Evolutionary conservation across 176 grass and related monocot species (phyloP).

Genomic region (Elymus sibiricus): DNA sequence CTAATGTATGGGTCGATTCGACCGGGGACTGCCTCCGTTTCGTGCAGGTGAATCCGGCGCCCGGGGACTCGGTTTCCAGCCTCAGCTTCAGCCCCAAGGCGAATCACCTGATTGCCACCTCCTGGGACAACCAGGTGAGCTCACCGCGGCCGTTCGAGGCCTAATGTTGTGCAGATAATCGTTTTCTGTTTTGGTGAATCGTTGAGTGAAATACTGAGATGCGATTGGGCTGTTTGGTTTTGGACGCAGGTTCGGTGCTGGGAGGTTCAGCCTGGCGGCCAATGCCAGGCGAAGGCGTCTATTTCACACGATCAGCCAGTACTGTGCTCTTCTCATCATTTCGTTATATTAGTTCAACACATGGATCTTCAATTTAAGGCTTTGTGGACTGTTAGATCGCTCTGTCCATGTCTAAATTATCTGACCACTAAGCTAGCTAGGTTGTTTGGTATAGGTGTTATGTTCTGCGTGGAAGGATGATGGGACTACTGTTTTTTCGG

Average conservation of each 20-base stretch:
- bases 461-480: slow-evolving; percentile 95
- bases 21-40: background rate
- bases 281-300: slow-evolving; percentile 71
- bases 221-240: slow-evolving; percentile 4
- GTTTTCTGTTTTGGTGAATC: background rate
- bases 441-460: slow-evolving; percentile 49
- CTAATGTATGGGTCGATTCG: slow-evolving; percentile 10
- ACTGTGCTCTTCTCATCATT: background rate
- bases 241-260: slow-evolving; percentile 69
- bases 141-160: background rate
- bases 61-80: slow-evolving; percentile 65
- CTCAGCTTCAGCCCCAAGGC: slow-evolving; percentile 83
- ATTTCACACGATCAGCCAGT: slow-evolving; percentile 76
- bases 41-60: slow-evolving; percentile 30
- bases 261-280: slow-evolving; percentile 61
- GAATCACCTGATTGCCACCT: slow-evolving; percentile 74
- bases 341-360: background rate
- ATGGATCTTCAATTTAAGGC: background rate
- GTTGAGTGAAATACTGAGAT: background rate
- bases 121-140: slow-evolving; percentile 84
- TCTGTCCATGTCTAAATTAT: background rate
- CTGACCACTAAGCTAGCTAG: background rate
- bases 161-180: background rate
- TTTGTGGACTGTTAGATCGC: background rate
- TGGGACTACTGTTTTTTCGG: slow-evolving; percentile 67